phyloP scores from a whole-genome alignment of 805 yeast species.

The Barnettozyma vustinii region DNA sequence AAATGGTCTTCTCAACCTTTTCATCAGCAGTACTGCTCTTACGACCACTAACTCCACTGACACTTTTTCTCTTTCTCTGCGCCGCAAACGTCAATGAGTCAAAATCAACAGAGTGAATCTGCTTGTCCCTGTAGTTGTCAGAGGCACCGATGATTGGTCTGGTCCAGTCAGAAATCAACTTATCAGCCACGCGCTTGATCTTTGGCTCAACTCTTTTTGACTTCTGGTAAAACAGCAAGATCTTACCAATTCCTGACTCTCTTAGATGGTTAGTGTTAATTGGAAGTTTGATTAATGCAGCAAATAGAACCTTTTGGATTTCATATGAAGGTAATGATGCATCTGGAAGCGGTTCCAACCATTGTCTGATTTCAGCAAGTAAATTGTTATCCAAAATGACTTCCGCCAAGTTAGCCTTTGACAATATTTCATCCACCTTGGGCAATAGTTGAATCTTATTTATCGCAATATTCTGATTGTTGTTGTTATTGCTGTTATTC shows the following conservation, averaged over 20 bases:
- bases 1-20: conserved; percentile 49
- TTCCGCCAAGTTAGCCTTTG: conserved; percentile 83
- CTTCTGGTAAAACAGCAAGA: conserved; percentile 87
- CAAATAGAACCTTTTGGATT: conserved; percentile 82
- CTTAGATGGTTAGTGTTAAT: conserved; percentile 93
- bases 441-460: conserved; percentile 73
- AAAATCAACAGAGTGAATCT: conserved; percentile 63
- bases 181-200: conserved; percentile 84
- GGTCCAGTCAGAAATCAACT: conserved; percentile 94
- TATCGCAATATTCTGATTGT: conserved; percentile 37
- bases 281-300: conserved; percentile 71
- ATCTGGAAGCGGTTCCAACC: conserved; percentile 98
- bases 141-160: conserved; percentile 95
- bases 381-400: conserved; percentile 90
- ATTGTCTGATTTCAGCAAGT: conserved; percentile 86
- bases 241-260: conserved; percentile 92
- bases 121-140: conserved; percentile 87
- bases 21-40: neutral
- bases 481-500: conserved; percentile 23
- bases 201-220: conserved; percentile 83
- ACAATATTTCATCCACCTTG: conserved; percentile 67
- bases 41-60: conserved; percentile 14
- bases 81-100: conserved; percentile 34
- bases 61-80: conserved; percentile 10
- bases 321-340: conserved; percentile 97